Evolutionary conservation across 495 filamentous ascomycete species (phyloP).

Genomic region (Xylaria castorea): DNA sequence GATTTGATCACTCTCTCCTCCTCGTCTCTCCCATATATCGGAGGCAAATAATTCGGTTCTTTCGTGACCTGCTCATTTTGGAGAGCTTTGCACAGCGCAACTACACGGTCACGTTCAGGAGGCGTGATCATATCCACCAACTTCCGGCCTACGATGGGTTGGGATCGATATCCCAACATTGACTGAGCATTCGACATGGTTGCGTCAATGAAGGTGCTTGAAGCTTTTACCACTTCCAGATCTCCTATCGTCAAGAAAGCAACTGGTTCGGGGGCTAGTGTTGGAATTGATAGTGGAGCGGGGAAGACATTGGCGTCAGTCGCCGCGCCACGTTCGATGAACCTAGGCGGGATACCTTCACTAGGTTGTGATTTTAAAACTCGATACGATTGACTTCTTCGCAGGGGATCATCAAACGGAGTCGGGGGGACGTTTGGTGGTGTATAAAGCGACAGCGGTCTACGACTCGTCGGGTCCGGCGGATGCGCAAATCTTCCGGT

Average conservation of each 20-base stretch:
- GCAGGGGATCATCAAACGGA: slow-evolving; percentile 55
- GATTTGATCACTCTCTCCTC: slow-evolving; percentile 56
- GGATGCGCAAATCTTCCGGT: slow-evolving; percentile 52
- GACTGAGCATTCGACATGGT: slow-evolving; percentile 27
- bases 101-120: slow-evolving; percentile 58
- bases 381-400: slow-evolving; percentile 59
- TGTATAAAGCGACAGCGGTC: slow-evolving; percentile 53
- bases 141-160: slow-evolving; percentile 45
- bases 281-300: slow-evolving; percentile 51
- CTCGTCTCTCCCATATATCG: slow-evolving; percentile 56
- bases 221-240: slow-evolving; percentile 62
- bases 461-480: slow-evolving; percentile 49
- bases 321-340: slow-evolving; percentile 51
- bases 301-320: slow-evolving; percentile 56
- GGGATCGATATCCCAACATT: slow-evolving; percentile 51
- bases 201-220: slow-evolving; percentile 55
- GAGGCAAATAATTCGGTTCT: slow-evolving; percentile 63
- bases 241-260: slow-evolving; percentile 61
- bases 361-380: slow-evolving; percentile 65
- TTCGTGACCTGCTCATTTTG: slow-evolving; percentile 57
- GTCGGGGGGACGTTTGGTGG: slow-evolving; percentile 37
- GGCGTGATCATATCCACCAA: slow-evolving; percentile 57
- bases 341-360: slow-evolving; percentile 53
- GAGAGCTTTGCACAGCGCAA: slow-evolving; percentile 51
- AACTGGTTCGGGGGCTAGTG: slow-evolving; percentile 50